These are phyloP conservation scores for Carpinus viminea DNA, from an alignment of 306 rosid species.

Conservation along the genomic window DNA sequence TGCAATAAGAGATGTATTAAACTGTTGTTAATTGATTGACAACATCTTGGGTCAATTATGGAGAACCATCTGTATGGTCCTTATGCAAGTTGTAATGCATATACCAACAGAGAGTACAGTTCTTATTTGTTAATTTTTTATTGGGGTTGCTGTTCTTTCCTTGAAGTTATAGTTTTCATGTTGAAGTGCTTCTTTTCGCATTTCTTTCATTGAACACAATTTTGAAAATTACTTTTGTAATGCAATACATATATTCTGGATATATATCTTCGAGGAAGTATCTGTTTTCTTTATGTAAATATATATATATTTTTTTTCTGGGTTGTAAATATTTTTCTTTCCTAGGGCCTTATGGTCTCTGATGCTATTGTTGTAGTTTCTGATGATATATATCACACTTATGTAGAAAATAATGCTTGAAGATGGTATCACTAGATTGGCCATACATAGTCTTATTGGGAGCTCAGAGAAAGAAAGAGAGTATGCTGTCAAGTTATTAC, in stretches of 20 bases:
- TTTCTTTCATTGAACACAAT: background rate
- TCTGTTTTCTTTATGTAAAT: background rate
- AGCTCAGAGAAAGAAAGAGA: conserved; percentile 64
- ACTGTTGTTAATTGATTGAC: background rate
- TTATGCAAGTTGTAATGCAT: background rate
- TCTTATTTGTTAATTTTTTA: background rate
- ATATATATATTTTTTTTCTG: too few relatives aligned
- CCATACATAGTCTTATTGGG: conserved; percentile 63
- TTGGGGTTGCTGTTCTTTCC: background rate
- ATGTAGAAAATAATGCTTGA: conserved; percentile 58
- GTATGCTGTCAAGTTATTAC: conserved; percentile 53
- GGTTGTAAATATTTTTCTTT: background rate
- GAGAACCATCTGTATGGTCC: background rate
- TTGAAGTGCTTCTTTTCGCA: background rate
- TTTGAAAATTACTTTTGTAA: background rate
- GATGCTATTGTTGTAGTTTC: background rate
- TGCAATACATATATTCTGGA: background rate
- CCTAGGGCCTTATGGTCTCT: background rate
- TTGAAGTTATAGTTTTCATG: background rate
- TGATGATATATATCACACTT: conserved; percentile 13
- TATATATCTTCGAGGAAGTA: background rate
- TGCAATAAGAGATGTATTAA: background rate
- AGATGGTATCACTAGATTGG: conserved; percentile 54
- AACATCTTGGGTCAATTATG: background rate
- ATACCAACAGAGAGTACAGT: background rate